phyloP scores from a whole-genome alignment of 2,329 filamentous ascomycete species.

The Colletotrichum sansevieriae region DNA sequence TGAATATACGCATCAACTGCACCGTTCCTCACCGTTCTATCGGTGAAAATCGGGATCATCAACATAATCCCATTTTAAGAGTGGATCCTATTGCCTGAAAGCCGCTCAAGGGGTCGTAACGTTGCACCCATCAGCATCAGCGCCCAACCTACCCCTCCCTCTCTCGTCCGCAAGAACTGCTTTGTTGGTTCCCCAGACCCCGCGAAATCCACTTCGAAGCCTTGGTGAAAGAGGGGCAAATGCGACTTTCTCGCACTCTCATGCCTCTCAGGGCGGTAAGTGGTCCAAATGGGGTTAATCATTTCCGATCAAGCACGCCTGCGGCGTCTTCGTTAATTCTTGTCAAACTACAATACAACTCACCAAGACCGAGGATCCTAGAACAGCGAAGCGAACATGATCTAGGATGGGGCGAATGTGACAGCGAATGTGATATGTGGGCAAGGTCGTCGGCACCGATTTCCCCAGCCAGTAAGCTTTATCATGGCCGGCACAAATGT shows the following conservation, averaged over 20 bases:
- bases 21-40: no score
- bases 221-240: not conserved
- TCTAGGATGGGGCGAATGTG: not conserved
- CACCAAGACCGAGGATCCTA: not conserved
- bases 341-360: no score
- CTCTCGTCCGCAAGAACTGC: not conserved
- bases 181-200: conserved; percentile 11
- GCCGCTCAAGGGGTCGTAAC: not conserved
- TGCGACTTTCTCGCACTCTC: no score
- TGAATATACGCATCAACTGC: no score
- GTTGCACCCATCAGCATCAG: conserved; percentile 7
- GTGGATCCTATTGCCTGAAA: not conserved
- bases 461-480: conserved; percentile 1
- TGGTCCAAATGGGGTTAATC: not conserved
- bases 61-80: not conserved
- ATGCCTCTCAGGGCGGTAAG: no score
- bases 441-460: conserved; percentile 20
- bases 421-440: not conserved
- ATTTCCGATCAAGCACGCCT: not conserved
- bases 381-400: not conserved
- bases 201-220: conserved; percentile 26
- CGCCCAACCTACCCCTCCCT: conserved; percentile 7
- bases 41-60: not conserved
- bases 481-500: not conserved
- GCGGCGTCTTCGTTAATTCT: no score